Conservation (phyloP, 371 early-diverging fungal species). For the Lichtheimia ramosa region DNA sequence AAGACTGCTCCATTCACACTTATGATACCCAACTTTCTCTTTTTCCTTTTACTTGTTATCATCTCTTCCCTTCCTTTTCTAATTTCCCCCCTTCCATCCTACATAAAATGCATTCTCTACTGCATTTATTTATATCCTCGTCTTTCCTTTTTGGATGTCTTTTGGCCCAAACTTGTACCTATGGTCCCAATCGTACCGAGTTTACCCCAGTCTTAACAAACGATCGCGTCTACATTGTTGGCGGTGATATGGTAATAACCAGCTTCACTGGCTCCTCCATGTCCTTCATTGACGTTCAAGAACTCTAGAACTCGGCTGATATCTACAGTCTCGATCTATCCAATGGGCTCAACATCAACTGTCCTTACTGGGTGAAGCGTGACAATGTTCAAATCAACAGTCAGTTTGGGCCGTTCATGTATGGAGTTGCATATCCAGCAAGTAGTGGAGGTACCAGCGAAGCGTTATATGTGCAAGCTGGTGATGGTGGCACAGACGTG, state of each 20-base stretch:
- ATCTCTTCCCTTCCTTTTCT: too few relatives aligned
- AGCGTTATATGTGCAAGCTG: conserved; percentile 12
- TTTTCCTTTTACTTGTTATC: too few relatives aligned
- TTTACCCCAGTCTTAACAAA: conserved; percentile 12
- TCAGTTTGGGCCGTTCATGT: conserved; percentile 15
- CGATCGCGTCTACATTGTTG: conserved; percentile 12
- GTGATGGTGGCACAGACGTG: conserved; percentile 3
- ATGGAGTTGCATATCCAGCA: conserved; percentile 14
- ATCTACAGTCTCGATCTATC: conserved; percentile 11
- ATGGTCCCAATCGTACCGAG: conserved; percentile 8
- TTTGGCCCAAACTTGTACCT: not conserved
- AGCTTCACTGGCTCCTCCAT: not conserved
- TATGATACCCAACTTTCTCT: too few relatives aligned
- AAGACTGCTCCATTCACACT: too few relatives aligned
- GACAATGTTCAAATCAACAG: conserved; percentile 1
- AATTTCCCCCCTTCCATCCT: too few relatives aligned
- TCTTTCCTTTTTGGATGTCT: conserved; percentile 3
- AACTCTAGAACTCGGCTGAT: conserved; percentile 1
- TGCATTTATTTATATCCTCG: not conserved
- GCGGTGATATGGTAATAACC: conserved; percentile 11
- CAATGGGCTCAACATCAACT: conserved; percentile 7
- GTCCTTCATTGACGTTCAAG: too few relatives aligned
- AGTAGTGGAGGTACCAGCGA: not conserved
- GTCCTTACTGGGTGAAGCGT: conserved; percentile 7
- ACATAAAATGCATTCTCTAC: too few relatives aligned